Evolutionary conservation across 345 rosid genomes (phyloP).

Genomic region (Eucalyptus curtisii): DNA sequence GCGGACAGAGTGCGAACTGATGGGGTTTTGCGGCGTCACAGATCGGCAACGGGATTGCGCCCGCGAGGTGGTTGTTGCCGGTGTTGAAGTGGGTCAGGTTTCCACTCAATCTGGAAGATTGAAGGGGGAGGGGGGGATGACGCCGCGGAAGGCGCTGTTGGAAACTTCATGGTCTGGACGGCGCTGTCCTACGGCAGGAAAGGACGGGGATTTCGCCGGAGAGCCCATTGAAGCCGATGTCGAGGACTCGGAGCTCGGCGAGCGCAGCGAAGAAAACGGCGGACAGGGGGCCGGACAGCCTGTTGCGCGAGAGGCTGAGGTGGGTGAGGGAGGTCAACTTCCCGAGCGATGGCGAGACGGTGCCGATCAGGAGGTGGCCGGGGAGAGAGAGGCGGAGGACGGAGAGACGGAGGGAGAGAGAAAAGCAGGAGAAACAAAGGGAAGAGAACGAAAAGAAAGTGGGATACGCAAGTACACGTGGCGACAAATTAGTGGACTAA

Average conservation of each 20-base stretch:
- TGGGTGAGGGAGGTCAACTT: constrained; percentile 26
- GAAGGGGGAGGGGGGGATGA: not conserved
- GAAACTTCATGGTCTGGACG: constrained; percentile 41
- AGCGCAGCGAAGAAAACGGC: constrained; percentile 29
- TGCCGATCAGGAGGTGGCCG: constrained; percentile 33
- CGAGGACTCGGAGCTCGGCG: constrained; percentile 35
- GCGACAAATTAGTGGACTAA: not conserved
- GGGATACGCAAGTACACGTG: not conserved
- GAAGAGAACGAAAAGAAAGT: not conserved
- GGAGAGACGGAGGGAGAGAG: not conserved
- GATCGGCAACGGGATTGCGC: constrained; percentile 41
- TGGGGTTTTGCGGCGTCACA: constrained; percentile 10
- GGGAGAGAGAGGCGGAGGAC: constrained; percentile 48
- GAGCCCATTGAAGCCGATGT: constrained; percentile 59
- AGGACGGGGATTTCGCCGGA: constrained; percentile 32
- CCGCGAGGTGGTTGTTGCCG: constrained; percentile 59
- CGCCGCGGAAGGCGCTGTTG: constrained; percentile 41
- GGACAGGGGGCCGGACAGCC: constrained; percentile 35
- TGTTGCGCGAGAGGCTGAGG: constrained; percentile 56
- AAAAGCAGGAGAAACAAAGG: not conserved
- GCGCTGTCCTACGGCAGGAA: not conserved
- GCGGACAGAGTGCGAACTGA: constrained; percentile 12
- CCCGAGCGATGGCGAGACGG: constrained; percentile 25
- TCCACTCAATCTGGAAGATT: constrained; percentile 31
- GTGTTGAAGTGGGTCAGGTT: constrained; percentile 45